Evolutionary conservation across 2,329 filamentous ascomycete genomes (phyloP).

Genomic region (Juglanconis juglandina): DNA sequence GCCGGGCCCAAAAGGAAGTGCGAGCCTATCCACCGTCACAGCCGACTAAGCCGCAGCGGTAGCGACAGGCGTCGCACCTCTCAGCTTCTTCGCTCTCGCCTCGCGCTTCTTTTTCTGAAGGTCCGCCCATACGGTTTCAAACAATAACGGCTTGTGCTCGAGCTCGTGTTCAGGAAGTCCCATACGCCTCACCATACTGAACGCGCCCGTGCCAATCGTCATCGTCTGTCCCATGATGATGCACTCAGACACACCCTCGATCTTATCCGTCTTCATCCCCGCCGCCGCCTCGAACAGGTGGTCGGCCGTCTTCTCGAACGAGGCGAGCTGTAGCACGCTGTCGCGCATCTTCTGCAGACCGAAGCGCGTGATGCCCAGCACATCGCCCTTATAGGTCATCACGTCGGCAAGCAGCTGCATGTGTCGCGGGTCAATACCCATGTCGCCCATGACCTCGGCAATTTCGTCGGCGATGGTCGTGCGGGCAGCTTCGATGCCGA

Average conservation of each 20-base stretch:
- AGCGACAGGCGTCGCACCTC: background rate
- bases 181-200: slow-evolving; percentile 79
- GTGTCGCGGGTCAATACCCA: slow-evolving; percentile 95
- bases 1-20: background rate
- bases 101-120: slow-evolving; percentile 25
- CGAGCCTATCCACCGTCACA: background rate
- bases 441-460: slow-evolving; percentile 80
- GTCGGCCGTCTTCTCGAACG: slow-evolving; percentile 97
- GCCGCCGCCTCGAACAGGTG: slow-evolving; percentile 94
- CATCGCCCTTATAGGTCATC: slow-evolving; percentile 98
- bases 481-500: slow-evolving; percentile 93
- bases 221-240: slow-evolving; percentile 99
- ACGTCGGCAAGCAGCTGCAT: slow-evolving; percentile 97
- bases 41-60: slow-evolving; percentile 14
- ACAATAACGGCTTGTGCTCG: slow-evolving; percentile 57
- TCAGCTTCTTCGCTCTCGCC: background rate
- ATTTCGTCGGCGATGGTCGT: slow-evolving; percentile 89
- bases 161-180: slow-evolving; percentile 62
- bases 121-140: slow-evolving; percentile 63
- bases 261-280: slow-evolving; percentile 84
- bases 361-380: slow-evolving; percentile 93
- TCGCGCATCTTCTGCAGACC: slow-evolving; percentile 96
- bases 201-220: slow-evolving; percentile 83
- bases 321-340: slow-evolving; percentile 86
- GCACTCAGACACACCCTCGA: slow-evolving; percentile 91